A percentile compares a stretch with the other conserved stretches of the same genome.
These are phyloP conservation scores for Syzygium aromaticum DNA, from an alignment of 345 rosid genomes.

Conservation along the genomic window DNA sequence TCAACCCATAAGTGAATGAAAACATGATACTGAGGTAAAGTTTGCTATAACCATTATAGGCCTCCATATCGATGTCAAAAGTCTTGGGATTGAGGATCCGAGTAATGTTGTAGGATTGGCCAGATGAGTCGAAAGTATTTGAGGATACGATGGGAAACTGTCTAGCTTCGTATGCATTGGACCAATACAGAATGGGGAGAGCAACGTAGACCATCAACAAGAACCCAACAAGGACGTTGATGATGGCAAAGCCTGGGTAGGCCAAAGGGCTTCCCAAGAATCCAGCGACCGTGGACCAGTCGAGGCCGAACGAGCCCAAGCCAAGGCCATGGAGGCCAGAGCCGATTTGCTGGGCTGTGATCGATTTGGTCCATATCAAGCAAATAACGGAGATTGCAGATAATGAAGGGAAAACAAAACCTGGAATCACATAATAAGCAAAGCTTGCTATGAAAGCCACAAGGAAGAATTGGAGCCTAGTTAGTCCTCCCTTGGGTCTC, in stretches of 20 bases:
- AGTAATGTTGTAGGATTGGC: conserved; percentile 22
- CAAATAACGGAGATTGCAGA: conserved; percentile 34
- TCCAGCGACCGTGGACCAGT: conserved; percentile 27
- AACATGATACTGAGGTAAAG: conserved; percentile 55
- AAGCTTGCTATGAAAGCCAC: conserved; percentile 31
- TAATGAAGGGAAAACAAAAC: conserved; percentile 27
- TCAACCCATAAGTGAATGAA: conserved; percentile 54
- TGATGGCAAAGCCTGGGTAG: conserved; percentile 25
- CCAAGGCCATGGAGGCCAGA: conserved; percentile 35
- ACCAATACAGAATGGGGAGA: conserved; percentile 25
- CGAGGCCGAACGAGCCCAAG: conserved; percentile 30
- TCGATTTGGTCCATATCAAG: conserved; percentile 34
- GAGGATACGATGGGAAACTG: conserved; percentile 36
- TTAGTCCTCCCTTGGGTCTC: conserved; percentile 24
- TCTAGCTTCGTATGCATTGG: conserved; percentile 30
- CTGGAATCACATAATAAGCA: conserved; percentile 39
- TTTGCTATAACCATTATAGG: conserved; percentile 58
- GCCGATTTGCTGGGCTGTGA: conserved; percentile 39
- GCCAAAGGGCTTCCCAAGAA: conserved; percentile 32
- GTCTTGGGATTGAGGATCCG: conserved; percentile 37
- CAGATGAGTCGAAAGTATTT: conserved; percentile 7
- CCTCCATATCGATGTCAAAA: conserved; percentile 33
- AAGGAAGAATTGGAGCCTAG: conserved; percentile 47
- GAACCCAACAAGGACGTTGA: conserved; percentile 19
- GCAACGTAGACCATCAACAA: conserved; percentile 12